These are phyloP conservation scores for Solanum sitiens DNA, from an alignment of 257 asterid genomes.

Conservation along the genomic window DNA sequence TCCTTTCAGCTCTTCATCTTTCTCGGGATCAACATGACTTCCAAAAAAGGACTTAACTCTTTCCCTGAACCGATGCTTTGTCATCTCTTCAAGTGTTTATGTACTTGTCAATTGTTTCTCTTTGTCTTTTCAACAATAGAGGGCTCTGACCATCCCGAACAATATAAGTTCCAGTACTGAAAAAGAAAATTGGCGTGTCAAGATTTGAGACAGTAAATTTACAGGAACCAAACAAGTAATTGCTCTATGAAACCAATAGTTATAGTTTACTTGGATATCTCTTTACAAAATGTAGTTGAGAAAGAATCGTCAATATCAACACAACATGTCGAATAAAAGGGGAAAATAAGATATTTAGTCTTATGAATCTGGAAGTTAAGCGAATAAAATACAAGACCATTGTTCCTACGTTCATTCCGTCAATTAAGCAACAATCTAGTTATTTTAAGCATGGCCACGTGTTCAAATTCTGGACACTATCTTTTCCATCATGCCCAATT, in stretches of 20 bases:
- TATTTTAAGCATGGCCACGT: not conserved
- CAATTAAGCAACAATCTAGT: not conserved
- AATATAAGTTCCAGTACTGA: not conserved
- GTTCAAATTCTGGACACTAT: not conserved
- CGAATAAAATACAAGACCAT: not conserved
- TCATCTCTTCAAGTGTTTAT: constrained; percentile 33
- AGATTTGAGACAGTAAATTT: not conserved
- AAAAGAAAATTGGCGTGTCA: not conserved
- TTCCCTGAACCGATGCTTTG: constrained; percentile 39
- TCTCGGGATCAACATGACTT: constrained; percentile 39
- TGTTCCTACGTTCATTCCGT: not conserved
- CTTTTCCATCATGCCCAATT: not conserved
- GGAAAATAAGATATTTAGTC: not conserved
- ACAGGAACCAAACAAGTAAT: not conserved
- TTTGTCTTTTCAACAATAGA: not conserved
- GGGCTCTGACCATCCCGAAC: constrained; percentile 7
- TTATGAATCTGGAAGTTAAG: not conserved
- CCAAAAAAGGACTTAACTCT: constrained; percentile 42
- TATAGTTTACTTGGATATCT: not conserved
- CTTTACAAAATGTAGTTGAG: not conserved
- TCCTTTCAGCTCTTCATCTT: constrained; percentile 50
- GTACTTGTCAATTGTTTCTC: constrained; percentile 5
- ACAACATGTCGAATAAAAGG: not conserved
- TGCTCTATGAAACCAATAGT: not conserved
- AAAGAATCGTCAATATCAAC: not conserved